Evolutionary conservation across 768 basidiomycete species (phyloP).

Genomic region (Serendipita sp.): DNA sequence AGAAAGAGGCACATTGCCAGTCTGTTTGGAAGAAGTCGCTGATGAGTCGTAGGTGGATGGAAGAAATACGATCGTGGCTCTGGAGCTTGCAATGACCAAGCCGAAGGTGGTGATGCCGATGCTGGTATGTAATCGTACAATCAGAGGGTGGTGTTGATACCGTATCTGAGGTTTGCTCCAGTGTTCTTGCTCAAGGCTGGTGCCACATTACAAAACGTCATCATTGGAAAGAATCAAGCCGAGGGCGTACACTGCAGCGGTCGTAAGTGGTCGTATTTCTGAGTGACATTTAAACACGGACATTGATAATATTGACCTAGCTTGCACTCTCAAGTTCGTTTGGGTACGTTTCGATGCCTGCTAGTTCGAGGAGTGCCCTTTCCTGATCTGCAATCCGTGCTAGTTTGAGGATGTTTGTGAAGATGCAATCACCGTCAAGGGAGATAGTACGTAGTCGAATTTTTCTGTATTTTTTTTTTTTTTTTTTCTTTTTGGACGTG

Average conservation of each 20-base stretch:
- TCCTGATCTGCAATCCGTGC: too few relatives aligned
- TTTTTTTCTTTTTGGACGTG: not conserved
- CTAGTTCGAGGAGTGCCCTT: too few relatives aligned
- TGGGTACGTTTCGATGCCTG: not conserved
- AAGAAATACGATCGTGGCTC: conserved; percentile 23
- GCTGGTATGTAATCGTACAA: conserved; percentile 13
- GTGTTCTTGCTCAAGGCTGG: conserved; percentile 29
- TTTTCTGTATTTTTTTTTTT: too few relatives aligned
- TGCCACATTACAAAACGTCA: conserved; percentile 26
- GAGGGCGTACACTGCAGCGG: conserved; percentile 28
- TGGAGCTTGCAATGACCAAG: conserved; percentile 25
- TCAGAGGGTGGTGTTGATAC: not conserved
- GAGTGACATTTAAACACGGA: not conserved
- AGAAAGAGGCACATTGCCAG: too few relatives aligned
- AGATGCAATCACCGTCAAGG: conserved; percentile 28
- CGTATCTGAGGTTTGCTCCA: not conserved
- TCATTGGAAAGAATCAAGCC: conserved; percentile 27
- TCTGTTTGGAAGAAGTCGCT: not conserved
- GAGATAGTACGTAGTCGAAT: not conserved
- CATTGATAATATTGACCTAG: not conserved
- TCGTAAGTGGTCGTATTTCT: not conserved
- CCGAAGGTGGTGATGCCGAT: conserved; percentile 26
- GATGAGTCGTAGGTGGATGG: not conserved
- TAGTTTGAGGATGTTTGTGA: conserved; percentile 22
- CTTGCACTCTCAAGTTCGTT: conserved; percentile 7